Conservation (phyloP, 1,139 yeast species). For the Kodamaea suecica region DNA sequence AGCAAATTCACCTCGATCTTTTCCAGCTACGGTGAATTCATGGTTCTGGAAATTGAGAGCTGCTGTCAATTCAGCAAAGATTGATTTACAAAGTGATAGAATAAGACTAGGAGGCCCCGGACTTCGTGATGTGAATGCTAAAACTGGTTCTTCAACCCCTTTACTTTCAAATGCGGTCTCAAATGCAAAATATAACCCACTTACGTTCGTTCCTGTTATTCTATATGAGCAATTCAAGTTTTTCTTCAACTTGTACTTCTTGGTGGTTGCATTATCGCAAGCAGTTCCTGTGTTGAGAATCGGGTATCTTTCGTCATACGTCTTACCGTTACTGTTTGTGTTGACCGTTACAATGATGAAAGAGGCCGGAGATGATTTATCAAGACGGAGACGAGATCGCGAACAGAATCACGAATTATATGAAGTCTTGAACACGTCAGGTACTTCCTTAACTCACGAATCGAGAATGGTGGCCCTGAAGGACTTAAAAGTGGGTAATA, state of each 20-base stretch:
- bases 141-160: neutral
- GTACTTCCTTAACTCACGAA: slow-evolving; percentile 25
- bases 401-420: slow-evolving; percentile 85
- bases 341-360: slow-evolving; percentile 89
- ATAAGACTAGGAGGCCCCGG: slow-evolving; percentile 10
- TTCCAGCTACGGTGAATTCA: slow-evolving; percentile 16
- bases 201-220: slow-evolving; percentile 84
- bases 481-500: slow-evolving; percentile 79
- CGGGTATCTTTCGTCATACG: slow-evolving; percentile 88
- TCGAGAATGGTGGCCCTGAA: slow-evolving; percentile 51
- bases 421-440: slow-evolving; percentile 56
- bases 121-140: neutral
- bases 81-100: slow-evolving; percentile 28
- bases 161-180: slow-evolving; percentile 62
- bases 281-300: slow-evolving; percentile 87
- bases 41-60: slow-evolving; percentile 17
- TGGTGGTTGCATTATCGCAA: slow-evolving; percentile 91
- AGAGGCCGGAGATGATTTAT: slow-evolving; percentile 92
- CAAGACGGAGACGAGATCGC: slow-evolving; percentile 81
- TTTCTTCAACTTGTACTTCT: slow-evolving; percentile 88
- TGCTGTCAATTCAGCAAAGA: slow-evolving; percentile 9
- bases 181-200: slow-evolving; percentile 89
- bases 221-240: slow-evolving; percentile 95
- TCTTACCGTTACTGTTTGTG: slow-evolving; percentile 93
- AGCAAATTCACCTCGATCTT: slow-evolving; percentile 12